Evolutionary conservation across 2,329 filamentous ascomycete genomes (phyloP).

Genomic region (Fusarium mexicanum): DNA sequence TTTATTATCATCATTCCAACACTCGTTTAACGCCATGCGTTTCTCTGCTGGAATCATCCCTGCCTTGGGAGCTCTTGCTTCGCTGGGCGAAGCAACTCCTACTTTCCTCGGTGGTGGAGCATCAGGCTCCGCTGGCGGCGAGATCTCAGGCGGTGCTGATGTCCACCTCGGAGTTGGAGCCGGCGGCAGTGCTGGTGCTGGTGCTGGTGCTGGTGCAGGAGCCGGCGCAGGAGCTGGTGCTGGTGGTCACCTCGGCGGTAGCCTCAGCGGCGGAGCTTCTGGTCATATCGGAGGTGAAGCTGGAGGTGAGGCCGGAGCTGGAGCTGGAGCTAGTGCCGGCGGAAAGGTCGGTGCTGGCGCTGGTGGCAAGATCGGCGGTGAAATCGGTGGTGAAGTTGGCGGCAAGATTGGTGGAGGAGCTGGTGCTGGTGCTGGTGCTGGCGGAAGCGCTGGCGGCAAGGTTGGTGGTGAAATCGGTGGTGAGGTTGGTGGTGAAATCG

Average conservation of each 20-base stretch:
- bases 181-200: not conserved
- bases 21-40: constrained; percentile 30
- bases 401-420: not conserved
- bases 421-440: not conserved
- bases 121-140: constrained; percentile 6
- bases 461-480: no score
- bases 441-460: no score
- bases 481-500: no score
- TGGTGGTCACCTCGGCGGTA: not conserved
- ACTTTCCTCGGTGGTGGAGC: constrained; percentile 19
- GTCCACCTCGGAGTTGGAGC: constrained; percentile 12
- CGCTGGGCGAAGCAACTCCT: constrained; percentile 31
- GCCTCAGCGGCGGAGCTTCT: not conserved
- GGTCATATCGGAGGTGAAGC: not conserved
- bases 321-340: not conserved
- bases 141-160: not conserved
- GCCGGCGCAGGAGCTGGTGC: not conserved
- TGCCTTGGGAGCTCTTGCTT: constrained; percentile 31
- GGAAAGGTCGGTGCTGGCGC: constrained; percentile 3
- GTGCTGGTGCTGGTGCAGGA: not conserved
- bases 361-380: not conserved
- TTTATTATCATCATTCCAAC: not conserved
- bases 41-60: constrained; percentile 28
- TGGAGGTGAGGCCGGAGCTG: not conserved
- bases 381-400: not conserved